Conservation (phyloP, 1,284 basidiomycete species). For the Ceraceosorus guamensis region DNA sequence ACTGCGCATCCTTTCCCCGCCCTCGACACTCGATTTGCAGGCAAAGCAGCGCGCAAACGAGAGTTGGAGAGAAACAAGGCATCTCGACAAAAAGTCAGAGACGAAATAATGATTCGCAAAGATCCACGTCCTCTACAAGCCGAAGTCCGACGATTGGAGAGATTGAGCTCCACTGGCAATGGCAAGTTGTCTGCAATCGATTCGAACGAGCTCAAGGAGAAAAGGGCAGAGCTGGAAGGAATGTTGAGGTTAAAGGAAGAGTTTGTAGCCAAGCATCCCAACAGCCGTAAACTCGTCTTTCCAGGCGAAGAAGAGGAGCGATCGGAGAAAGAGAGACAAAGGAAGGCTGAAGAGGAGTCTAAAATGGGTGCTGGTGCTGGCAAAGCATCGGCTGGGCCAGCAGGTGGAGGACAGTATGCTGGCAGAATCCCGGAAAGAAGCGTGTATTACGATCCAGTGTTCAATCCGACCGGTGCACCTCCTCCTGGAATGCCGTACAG, state of each 20-base stretch:
- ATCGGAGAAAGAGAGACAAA: conserved; percentile 4
- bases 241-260: conserved; percentile 17
- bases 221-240: conserved; percentile 13
- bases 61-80: conserved; percentile 40
- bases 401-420: conserved; percentile 1
- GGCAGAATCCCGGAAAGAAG: conserved; percentile 54
- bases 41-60: conserved; percentile 39
- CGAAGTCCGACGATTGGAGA: neutral
- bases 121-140: conserved; percentile 2
- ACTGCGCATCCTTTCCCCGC: neutral
- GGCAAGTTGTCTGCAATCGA: neutral
- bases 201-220: conserved; percentile 7
- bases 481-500: conserved; percentile 92
- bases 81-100: conserved; percentile 33
- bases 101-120: conserved; percentile 12
- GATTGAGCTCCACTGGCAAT: neutral
- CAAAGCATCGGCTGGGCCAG: neutral
- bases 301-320: conserved; percentile 14
- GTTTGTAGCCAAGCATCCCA: conserved; percentile 13
- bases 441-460: conserved; percentile 81
- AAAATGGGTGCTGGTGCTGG: conserved; percentile 72
- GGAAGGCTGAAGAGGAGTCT: conserved; percentile 25
- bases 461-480: conserved; percentile 91
- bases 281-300: conserved; percentile 50
- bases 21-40: neutral